Percentiles rank a stretch among this genome's conserved stretches.
Evolutionary conservation across 106 monocot species (phyloP).

Genomic region (Alisma plantagoaquatica): DNA sequence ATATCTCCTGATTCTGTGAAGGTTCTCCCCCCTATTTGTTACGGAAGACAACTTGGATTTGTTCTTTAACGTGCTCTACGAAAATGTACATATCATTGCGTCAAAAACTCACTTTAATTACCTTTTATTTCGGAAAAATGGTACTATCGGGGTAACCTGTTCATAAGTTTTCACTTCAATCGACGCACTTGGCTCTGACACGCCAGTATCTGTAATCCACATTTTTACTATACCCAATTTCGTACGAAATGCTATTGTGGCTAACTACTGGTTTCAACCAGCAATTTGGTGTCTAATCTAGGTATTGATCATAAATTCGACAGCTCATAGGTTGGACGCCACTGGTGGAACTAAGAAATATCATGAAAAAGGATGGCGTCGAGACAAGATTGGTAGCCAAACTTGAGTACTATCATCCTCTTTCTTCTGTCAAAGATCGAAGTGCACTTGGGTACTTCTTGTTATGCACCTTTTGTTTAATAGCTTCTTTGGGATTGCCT

Average conservation of each 20-base stretch:
- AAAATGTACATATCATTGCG: no score
- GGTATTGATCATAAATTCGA: conserved; percentile 27
- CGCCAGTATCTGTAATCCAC: no score
- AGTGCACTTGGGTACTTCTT: conserved; percentile 61
- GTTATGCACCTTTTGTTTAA: no score
- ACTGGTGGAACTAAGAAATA: conserved; percentile 51
- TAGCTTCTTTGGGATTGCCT: no score
- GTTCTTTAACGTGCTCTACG: neutral
- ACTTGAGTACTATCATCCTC: conserved; percentile 80
- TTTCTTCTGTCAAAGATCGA: conserved; percentile 77
- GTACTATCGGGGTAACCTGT: no score
- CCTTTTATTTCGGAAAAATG: no score
- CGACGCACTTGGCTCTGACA: no score
- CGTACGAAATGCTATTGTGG: neutral
- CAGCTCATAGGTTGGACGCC: conserved; percentile 95
- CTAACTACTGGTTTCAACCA: neutral
- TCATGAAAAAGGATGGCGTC: conserved; percentile 36
- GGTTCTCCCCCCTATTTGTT: no score
- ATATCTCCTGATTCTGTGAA: neutral
- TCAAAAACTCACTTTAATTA: no score
- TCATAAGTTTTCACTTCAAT: no score
- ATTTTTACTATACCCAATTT: no score
- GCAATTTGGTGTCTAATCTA: neutral
- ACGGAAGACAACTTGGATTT: neutral
- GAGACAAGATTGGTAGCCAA: conserved; percentile 57